Percentiles rank a stretch among this genome's conserved stretches.
These are phyloP conservation scores for Gleditsia sinensis DNA, from an alignment of 306 rosid genomes.

Conservation along the genomic window DNA sequence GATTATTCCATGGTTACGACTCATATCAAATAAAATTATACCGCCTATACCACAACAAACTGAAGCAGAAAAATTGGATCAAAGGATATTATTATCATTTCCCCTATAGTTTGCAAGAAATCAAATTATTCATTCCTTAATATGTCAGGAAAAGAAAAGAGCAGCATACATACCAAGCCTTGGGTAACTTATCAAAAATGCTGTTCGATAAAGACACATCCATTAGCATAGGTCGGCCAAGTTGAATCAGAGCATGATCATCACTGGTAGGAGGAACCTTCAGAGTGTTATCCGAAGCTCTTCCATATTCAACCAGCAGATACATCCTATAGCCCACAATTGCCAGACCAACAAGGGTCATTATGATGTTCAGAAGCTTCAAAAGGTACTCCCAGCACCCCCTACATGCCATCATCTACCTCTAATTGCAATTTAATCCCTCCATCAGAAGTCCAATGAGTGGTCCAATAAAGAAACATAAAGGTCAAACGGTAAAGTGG, in stretches of 20 bases:
- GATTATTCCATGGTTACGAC: neutral
- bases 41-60: slow-evolving; percentile 17
- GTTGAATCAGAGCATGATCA: slow-evolving; percentile 53
- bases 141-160: neutral
- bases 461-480: no score
- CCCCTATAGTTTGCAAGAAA: neutral
- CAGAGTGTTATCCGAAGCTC: slow-evolving; percentile 37
- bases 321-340: slow-evolving; percentile 91
- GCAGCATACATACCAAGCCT: slow-evolving; percentile 71
- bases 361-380: slow-evolving; percentile 83
- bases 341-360: slow-evolving; percentile 80
- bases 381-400: slow-evolving; percentile 88
- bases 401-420: slow-evolving; percentile 79
- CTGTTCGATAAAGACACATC: slow-evolving; percentile 58
- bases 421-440: slow-evolving; percentile 32
- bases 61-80: neutral
- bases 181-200: slow-evolving; percentile 64
- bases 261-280: slow-evolving; percentile 38
- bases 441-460: slow-evolving; percentile 37
- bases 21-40: neutral
- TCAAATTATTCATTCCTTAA: neutral
- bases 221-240: slow-evolving; percentile 82
- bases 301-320: slow-evolving; percentile 63
- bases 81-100: neutral
- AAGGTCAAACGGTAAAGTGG: no score